These are phyloP conservation scores for Coemansia sp. DNA, from an alignment of 192 early-diverging fungal species.

Conservation along the genomic window DNA sequence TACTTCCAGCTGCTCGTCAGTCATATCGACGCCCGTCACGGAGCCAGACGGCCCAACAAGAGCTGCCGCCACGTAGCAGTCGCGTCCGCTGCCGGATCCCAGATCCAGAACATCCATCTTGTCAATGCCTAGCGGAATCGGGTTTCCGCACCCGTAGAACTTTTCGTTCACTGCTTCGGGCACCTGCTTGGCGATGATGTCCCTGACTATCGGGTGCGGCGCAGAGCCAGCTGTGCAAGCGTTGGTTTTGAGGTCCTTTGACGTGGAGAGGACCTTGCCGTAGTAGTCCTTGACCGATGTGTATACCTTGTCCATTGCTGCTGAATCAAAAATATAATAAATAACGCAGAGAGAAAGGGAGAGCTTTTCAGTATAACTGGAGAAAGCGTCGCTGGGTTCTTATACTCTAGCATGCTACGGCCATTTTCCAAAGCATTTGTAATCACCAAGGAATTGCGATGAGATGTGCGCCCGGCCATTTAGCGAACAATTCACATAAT, in stretches of 20 bases:
- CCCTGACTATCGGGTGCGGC: constrained; percentile 2
- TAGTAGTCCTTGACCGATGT: constrained; percentile 39
- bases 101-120: constrained; percentile 35
- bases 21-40: constrained; percentile 46
- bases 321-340: too few species aligned
- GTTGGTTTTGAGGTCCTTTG: constrained; percentile 35
- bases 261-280: constrained; percentile 30
- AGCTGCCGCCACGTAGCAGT: constrained; percentile 45
- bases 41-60: constrained; percentile 28
- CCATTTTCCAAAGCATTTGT: neutral
- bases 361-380: too few species aligned
- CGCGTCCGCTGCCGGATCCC: constrained; percentile 36
- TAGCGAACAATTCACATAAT: constrained; percentile 18
- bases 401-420: too few species aligned
- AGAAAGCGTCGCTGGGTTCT: neutral
- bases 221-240: constrained; percentile 20
- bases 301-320: constrained; percentile 11
- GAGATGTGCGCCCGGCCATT: constrained; percentile 23
- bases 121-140: constrained; percentile 37
- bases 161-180: constrained; percentile 30
- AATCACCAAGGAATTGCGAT: neutral
- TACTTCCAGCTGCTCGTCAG: constrained; percentile 42
- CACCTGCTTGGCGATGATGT: constrained; percentile 14
- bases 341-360: too few species aligned
- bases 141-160: constrained; percentile 46